Evolutionary conservation across 2,329 filamentous ascomycete species (phyloP), one percentile per base, ranked within the genome.

Genomic region (Trichoderma endophyticum): DNA sequence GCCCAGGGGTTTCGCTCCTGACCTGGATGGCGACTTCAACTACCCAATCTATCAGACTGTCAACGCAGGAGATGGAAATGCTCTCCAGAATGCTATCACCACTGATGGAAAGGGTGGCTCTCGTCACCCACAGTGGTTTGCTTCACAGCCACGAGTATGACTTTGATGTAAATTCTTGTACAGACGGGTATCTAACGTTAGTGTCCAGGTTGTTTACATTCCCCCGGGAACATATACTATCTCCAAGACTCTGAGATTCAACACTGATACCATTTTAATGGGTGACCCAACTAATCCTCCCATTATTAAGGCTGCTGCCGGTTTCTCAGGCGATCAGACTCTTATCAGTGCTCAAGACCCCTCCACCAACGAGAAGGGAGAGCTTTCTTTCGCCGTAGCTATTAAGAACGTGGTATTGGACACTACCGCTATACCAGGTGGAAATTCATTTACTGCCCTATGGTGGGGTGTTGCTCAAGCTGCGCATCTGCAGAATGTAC

Each of bases 381-480:
- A 84, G 73, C 75, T 83, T 6, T 83, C 82, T 0, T 84, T 85
- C 51, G 79, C 83, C 12, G 82, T 85, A 8, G 79, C 79, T 21
- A 64, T 85, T 60, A 84, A 84, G 78, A 85, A 85, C 72, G 21
- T 85, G 6, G 75, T 84, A 32, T 78, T 85, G 14, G 83, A 85
- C 73, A 84, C 83, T 0, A 83, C 82, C 1, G 76, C 73, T 32
- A 79, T 84, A 28, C 64, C 78, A 2, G 80, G 79, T 67, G 80
- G 76, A 72, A 65, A 73, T 72, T 73, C 72, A 1, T 84, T 84
- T 60, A 81, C 80, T 3, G 83, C 83, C 4, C 78, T 85, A 0
- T 81, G 77, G 57, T 85, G 83, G 83, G 81, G 82, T 11, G 83
- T 85, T n/a, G 83, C 83, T 2, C 83, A 85, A 72, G 82, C 72